Percentiles rank a stretch among this genome's conserved stretches.
Conservation (phyloP, 2,329 filamentous ascomycete species). For the Tricladium varicosporioides region DNA sequence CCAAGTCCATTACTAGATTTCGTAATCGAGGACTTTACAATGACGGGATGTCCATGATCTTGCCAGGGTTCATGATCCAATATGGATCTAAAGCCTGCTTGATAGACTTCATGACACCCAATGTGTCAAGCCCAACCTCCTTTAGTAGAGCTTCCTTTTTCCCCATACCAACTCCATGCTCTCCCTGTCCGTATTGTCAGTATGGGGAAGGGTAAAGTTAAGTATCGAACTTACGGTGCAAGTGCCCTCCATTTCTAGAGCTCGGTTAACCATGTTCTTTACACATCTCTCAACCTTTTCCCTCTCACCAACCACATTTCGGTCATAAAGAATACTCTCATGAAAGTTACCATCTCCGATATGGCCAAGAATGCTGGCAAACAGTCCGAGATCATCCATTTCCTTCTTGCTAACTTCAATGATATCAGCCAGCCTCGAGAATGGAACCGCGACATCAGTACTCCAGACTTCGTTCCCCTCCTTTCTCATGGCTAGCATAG, state of each 20-base stretch:
- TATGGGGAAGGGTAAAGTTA: slow-evolving; percentile 2
- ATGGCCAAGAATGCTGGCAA: slow-evolving; percentile 85
- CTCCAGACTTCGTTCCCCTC: slow-evolving; percentile 74
- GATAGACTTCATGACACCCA: slow-evolving; percentile 80
- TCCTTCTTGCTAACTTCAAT: slow-evolving; percentile 84
- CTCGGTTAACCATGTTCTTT: slow-evolving; percentile 86
- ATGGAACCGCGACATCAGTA: slow-evolving; percentile 81
- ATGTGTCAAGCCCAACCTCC: slow-evolving; percentile 77
- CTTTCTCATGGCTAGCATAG: slow-evolving; percentile 68
- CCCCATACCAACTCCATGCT: slow-evolving; percentile 81
- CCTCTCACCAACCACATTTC: slow-evolving; percentile 63
- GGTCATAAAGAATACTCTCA: slow-evolving; percentile 85
- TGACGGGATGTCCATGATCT: slow-evolving; percentile 72
- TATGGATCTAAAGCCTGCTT: slow-evolving; percentile 80
- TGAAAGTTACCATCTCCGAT: slow-evolving; percentile 96
- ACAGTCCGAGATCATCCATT: slow-evolving; percentile 80
- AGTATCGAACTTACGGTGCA: slow-evolving; percentile 57
- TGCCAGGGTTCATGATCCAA: slow-evolving; percentile 90
- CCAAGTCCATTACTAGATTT: background rate
- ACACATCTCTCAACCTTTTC: slow-evolving; percentile 78
- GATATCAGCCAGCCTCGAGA: slow-evolving; percentile 71
- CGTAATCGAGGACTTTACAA: background rate
- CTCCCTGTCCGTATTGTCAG: slow-evolving; percentile 47
- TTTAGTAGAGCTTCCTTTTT: slow-evolving; percentile 79
- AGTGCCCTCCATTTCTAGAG: slow-evolving; percentile 90